A percentile compares a stretch with the other conserved stretches of the same genome.
Evolutionary conservation across 169 alveolate species (phyloP).

Genomic region (Eimeria acervulina): DNA sequence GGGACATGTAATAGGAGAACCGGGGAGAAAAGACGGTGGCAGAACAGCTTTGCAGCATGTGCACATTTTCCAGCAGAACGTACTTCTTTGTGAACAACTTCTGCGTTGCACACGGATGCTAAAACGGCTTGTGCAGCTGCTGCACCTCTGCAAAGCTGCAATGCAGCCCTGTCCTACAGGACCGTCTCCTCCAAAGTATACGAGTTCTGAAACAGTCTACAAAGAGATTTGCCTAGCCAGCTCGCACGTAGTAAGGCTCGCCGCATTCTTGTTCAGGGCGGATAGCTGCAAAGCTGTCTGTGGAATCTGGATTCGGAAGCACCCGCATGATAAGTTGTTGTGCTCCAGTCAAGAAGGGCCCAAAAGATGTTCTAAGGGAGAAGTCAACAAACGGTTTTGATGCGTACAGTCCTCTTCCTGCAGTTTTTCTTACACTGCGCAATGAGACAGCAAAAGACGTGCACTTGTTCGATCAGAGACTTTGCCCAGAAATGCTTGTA

Average conservation of each 20-base stretch:
- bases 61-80: neutral
- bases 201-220: neutral
- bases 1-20: neutral
- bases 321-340: neutral
- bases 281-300: neutral
- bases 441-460: neutral
- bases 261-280: neutral
- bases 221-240: neutral
- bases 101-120: constrained; percentile 27
- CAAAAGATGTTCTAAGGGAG: neutral
- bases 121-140: neutral
- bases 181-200: neutral
- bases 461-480: neutral
- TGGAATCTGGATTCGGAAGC: neutral
- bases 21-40: neutral
- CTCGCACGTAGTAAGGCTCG: neutral
- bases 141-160: neutral
- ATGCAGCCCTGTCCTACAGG: neutral
- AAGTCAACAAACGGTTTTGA: neutral
- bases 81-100: neutral
- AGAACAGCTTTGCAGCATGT: neutral
- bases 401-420: neutral
- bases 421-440: neutral
- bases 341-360: neutral
- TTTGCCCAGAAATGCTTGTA: neutral